Evolutionary conservation across 495 filamentous ascomycete genomes (phyloP).

Genomic region (Penicillium subrubescens): DNA sequence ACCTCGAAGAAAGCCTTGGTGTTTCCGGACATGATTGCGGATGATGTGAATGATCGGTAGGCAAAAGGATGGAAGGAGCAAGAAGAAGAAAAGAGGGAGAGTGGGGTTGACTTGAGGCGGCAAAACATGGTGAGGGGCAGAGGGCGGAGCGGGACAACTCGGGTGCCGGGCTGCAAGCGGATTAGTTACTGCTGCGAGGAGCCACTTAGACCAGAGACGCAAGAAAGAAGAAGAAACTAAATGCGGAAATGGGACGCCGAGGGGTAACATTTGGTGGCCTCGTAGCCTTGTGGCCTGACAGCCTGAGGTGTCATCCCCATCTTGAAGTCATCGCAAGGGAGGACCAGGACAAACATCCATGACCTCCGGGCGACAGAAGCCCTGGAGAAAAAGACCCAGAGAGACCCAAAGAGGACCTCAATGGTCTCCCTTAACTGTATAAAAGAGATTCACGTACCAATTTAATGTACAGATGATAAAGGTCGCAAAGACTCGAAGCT

Average conservation of each 20-base stretch:
- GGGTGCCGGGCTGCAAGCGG: conserved; percentile 29
- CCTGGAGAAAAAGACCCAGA: no score
- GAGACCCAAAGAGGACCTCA: background rate
- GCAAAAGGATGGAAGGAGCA: conserved; percentile 44
- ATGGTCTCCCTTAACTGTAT: background rate
- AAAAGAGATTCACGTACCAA: conserved; percentile 22
- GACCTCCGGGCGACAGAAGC: background rate
- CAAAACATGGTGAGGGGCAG: conserved; percentile 54
- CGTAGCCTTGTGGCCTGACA: background rate
- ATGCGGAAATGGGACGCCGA: background rate
- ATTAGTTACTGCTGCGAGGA: conserved; percentile 28
- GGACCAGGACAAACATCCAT: background rate
- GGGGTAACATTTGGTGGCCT: conserved; percentile 4
- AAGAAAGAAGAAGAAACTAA: background rate
- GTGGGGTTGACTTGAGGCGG: conserved; percentile 54
- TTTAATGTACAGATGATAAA: conserved; percentile 21
- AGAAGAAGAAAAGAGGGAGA: conserved; percentile 52
- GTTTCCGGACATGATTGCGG: conserved; percentile 60
- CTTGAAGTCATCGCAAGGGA: background rate
- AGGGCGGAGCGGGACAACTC: conserved; percentile 38
- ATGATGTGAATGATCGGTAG: conserved; percentile 62
- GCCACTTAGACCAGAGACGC: conserved; percentile 24
- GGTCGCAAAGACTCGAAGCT: conserved; percentile 18
- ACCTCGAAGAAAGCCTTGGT: conserved; percentile 70
- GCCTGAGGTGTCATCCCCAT: conserved; percentile 4